Evolutionary conservation across 768 basidiomycete species (phyloP), one percentile per base, ranked within the genome.

Genomic region (Podaxis rugospora): DNA sequence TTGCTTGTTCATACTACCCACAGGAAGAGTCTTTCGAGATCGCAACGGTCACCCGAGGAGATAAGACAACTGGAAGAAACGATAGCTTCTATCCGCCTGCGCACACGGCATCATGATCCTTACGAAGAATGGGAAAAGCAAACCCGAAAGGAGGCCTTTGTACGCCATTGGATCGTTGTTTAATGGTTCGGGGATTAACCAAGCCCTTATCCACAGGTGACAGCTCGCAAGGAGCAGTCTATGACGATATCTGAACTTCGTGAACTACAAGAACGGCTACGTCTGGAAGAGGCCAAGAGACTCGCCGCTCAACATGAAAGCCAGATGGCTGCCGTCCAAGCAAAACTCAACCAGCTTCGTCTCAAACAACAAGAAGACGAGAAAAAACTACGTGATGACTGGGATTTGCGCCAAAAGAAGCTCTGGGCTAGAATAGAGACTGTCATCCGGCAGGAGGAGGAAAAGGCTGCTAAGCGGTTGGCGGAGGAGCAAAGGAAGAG

Each of bases 391-490:
- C 72, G 74, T 49, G 72, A 73, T 4, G 70, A 66, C 7, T 85
- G 83, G 82, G 78, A 78, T 42, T 79, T 78, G 61, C 82, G 86
- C 49, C 83, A 86, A 46, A 79, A 76, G 63, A 66, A 67, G 53
- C 72, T 84, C 39, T 85, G 84, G 75, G 76, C 83, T 27, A 76
- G 85, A 3, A 82, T 90, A 55, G 88, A 92, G 70, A 68, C 63
- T 2, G 84, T 79, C 5, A 91, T 92, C 63, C 80, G 80, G 66
- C 32, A 72, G 2, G 88, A 90, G 67, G 86, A 89, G 63, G 86
- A 84, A 28, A 87, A 83, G 61, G 70, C 81, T 21, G 78, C 77
- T 7, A 76, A 70, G 62, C 75, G 69, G 59, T 65, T 85, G 40
- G 87, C 86, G 60, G 84, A 79, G 21, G 88, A 90, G 70, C 75